Evolutionary conservation across 2,329 filamentous ascomycete species (phyloP), one percentile per base, ranked within the genome.

Genomic region (Blastomyces silverae): DNA sequence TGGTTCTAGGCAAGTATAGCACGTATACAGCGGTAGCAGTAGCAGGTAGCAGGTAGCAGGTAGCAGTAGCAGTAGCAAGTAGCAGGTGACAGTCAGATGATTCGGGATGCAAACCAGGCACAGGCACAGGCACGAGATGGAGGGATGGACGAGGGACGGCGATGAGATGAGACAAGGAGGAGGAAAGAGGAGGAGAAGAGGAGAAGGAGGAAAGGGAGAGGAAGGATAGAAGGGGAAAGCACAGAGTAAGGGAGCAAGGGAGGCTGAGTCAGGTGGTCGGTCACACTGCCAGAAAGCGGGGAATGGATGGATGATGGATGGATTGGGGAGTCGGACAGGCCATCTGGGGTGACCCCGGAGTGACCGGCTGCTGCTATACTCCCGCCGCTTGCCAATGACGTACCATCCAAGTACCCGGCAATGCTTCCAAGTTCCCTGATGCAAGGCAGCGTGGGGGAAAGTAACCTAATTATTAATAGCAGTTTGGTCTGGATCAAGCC

Each of bases 281-380:
- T 44, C 39, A 37, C 48, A 20, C 37, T n/a, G 44, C 37, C 34
- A 48, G 64, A 65, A 66, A 65, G 64, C 64, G 66, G 66, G 66
- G 66, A 34, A 34, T 34, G 31, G 31, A 31, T 31, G 28, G 28
- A 31, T 31, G 28, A 2, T n/a, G n/a, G n/a, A n/a, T n/a, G n/a
- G n/a, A n/a, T 31, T 4, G 2, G 28, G 28, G 28, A 31, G 28
- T 31, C 31, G 4, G 31, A 3, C 2, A 34, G 22, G n/a, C 4
- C 10, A 42, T 48, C 22, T 60, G 28, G 31, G 22, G 60, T 63
- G 61, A 66, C 65, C 56, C 60, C 46, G 46, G 53, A 15, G 64
- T 52, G 61, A 66, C 65, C 55, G 58, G 20, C 28, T 11, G 15
- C 48, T 57, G 53, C 62, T 48, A 61, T 61, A 37, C 52, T 64